phyloP scores from a whole-genome alignment of 371 early-diverging fungal species.

The Mucor ambiguus region DNA sequence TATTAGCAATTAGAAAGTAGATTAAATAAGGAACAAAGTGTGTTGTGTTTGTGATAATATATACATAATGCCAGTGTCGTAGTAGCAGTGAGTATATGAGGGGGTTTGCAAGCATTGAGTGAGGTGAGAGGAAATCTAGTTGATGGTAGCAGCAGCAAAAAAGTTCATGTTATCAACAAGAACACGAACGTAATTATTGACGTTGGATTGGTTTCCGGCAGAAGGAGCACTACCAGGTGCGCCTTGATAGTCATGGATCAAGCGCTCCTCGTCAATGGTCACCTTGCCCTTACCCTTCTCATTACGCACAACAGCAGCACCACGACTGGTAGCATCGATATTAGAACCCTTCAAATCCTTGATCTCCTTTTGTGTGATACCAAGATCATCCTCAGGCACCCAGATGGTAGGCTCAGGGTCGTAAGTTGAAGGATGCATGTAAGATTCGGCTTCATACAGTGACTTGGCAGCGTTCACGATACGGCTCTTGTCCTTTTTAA shows the following conservation, averaged over 20 bases:
- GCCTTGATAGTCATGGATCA: constrained; percentile 19
- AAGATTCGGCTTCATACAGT: constrained; percentile 26
- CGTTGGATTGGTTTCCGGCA: constrained; percentile 12
- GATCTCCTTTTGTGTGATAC: constrained; percentile 26
- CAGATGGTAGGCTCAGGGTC: constrained; percentile 29
- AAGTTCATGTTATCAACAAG: constrained; percentile 29
- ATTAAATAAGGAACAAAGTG: not conserved
- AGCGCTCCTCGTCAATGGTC: constrained; percentile 29
- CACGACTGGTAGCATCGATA: constrained; percentile 20
- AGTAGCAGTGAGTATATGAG: not conserved
- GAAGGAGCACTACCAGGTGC: constrained; percentile 21
- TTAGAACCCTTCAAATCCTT: constrained; percentile 16
- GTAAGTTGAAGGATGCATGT: constrained; percentile 33
- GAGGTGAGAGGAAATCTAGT: not conserved
- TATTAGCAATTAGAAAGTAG: not conserved
- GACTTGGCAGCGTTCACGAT: constrained; percentile 16
- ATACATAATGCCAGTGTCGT: not conserved
- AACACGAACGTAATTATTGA: constrained; percentile 29
- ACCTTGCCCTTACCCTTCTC: constrained; percentile 29
- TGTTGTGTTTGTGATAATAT: not conserved
- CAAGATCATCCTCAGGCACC: constrained; percentile 39
- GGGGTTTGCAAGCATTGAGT: not conserved
- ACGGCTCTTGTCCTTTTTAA: constrained; percentile 2
- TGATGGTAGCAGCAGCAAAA: constrained; percentile 21
- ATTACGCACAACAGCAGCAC: constrained; percentile 26